Conservation (phyloP, 75 land plant species). For the Gnetum montanum region DNA sequence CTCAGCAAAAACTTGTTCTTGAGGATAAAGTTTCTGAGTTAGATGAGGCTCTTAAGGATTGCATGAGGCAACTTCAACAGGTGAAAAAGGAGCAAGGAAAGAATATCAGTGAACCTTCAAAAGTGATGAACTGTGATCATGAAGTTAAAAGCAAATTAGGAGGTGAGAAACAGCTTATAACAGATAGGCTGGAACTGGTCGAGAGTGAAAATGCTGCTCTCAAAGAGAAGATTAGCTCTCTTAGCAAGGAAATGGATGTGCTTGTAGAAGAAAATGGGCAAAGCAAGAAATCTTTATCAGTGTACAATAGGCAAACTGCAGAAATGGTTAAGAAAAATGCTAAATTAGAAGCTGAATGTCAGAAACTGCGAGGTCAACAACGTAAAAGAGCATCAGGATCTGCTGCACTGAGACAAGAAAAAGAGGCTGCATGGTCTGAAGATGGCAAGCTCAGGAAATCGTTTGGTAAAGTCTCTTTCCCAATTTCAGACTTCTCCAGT, state of each 20-base stretch:
- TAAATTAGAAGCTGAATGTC: slow-evolving; percentile 83
- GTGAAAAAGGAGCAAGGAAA: slow-evolving; percentile 67
- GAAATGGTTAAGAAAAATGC: slow-evolving; percentile 70
- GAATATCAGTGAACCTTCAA: slow-evolving; percentile 46
- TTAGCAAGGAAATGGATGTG: slow-evolving; percentile 38
- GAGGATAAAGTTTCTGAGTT: slow-evolving; percentile 63
- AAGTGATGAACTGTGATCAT: slow-evolving; percentile 36
- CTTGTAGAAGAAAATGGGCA: slow-evolving; percentile 55
- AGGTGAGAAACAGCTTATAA: slow-evolving; percentile 41
- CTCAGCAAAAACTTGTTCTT: slow-evolving; percentile 37
- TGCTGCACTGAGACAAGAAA: slow-evolving; percentile 34
- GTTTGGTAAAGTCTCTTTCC: slow-evolving; percentile 24
- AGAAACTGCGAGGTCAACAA: slow-evolving; percentile 34
- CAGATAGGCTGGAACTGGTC: slow-evolving; percentile 27
- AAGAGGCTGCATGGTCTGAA: slow-evolving; percentile 21
- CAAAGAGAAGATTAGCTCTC: slow-evolving; percentile 36
- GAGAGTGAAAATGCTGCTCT: slow-evolving; percentile 65
- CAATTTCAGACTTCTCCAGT: slow-evolving; percentile 27
- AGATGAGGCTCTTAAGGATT: slow-evolving; percentile 88
- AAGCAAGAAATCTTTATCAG: slow-evolving; percentile 53
- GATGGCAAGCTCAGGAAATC: slow-evolving; percentile 17
- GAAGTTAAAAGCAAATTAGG: slow-evolving; percentile 64
- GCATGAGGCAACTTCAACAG: slow-evolving; percentile 70
- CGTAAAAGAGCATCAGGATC: slow-evolving; percentile 33
- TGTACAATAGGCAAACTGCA: slow-evolving; percentile 60